Evolutionary conservation across 1,284 basidiomycete genomes (phyloP), one percentile per base, ranked within the genome.

Genomic region (Cryptococcus jaspeensis): DNA sequence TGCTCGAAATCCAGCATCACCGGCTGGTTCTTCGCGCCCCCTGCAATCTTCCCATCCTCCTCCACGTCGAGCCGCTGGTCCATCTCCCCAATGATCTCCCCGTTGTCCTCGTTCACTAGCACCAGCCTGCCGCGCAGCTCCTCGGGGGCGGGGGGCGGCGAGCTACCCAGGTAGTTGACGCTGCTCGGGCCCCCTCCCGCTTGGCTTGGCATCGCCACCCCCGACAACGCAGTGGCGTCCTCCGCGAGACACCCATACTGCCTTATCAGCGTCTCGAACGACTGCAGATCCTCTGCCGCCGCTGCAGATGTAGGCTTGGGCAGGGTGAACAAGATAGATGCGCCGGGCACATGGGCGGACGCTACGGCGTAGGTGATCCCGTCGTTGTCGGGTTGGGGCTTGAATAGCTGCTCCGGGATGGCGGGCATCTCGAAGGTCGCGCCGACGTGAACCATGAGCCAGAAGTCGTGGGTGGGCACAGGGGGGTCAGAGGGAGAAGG

Each of bases 1-100:
- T 83, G 81, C 0, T 84, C 83, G 36, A 91, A 81, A 70, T 90
- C 87, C 56, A 92, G 82, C 47, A 90, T 75, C 20, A 92, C 88
- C 1, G 87, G 85, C 51, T 81, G 80, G 61, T 84, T 82, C 47
- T 82, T 81, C 8, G 82, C 83, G 23, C 77, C 67, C 46, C 73
- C 66, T 41, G 84, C 77, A 35, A 75, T 70, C 12, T 83, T 79
- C 20, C 58, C 37, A 64, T 87, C 86, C 67, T 88, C 87, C 23
- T 78, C 79, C 15, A 88, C 81, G 25, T 78, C 74, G 52, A 88
- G 78, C 45, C 80, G 74, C 41, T 84, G 78, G 50, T 87, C 87
- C 11, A 91, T 79, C 69, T 87, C 84, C 1, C 87, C 88, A 11
- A 92, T 80, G 7, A 91, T 81, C 65, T 89, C 84, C 2, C 89